Conservation (phyloP, 2,329 filamentous ascomycete genomes). For the Orbilia quercus region DNA sequence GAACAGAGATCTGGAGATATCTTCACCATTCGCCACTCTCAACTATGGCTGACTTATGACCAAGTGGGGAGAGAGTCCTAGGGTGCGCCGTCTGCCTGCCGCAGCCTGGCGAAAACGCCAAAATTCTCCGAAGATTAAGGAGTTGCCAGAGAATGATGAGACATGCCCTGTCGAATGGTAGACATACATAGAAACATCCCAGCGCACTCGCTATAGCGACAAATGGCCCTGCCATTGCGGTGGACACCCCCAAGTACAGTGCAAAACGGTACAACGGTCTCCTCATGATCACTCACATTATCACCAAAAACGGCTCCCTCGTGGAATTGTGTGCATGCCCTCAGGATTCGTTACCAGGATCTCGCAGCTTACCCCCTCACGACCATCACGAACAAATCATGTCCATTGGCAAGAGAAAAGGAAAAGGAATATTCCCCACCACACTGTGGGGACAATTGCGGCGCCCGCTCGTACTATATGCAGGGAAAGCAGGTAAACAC, state of each 20-base stretch:
- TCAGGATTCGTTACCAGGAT: constrained; percentile 31
- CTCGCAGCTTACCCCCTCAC: constrained; percentile 32
- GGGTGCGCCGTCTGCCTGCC: constrained; percentile 12
- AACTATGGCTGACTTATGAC: neutral
- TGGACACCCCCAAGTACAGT: neutral
- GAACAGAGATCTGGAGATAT: neutral
- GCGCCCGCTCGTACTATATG: constrained; percentile 9
- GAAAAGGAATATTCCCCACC: too few relatives aligned
- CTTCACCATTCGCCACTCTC: neutral
- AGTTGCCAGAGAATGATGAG: constrained; percentile 14
- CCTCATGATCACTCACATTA: constrained; percentile 40
- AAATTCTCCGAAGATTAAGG: constrained; percentile 36
- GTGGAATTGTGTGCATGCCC: constrained; percentile 12
- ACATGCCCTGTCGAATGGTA: constrained; percentile 12
- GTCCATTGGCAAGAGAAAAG: neutral
- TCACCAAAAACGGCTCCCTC: constrained; percentile 8
- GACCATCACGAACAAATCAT: constrained; percentile 18
- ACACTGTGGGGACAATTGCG: constrained; percentile 22
- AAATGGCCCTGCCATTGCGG: constrained; percentile 9
- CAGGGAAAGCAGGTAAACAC: constrained; percentile 33
- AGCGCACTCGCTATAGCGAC: neutral
- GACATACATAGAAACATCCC: constrained; percentile 13
- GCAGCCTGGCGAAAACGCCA: constrained; percentile 25
- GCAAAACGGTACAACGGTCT: neutral
- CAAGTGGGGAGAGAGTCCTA: neutral